These are phyloP conservation scores for Zymoseptoria crescenta DNA, from an alignment of 2,329 filamentous ascomycete species.

Conservation along the genomic window DNA sequence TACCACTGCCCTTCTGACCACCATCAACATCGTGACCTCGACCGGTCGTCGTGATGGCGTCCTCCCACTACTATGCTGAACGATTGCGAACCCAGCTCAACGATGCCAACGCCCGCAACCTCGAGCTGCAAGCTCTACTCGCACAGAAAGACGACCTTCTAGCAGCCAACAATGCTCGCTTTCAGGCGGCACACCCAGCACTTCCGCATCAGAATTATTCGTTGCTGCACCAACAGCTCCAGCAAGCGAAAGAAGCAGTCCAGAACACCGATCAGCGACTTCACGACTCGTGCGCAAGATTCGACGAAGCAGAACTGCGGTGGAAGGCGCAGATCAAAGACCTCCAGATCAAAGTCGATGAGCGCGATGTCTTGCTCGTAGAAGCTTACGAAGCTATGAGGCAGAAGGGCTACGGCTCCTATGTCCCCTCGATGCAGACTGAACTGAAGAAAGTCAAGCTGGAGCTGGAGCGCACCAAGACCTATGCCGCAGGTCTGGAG, in stretches of 20 bases:
- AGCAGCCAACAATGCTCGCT: slow-evolving; percentile 4
- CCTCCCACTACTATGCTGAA: slow-evolving; percentile 11
- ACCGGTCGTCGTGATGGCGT: slow-evolving; percentile 9
- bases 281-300: slow-evolving; percentile 4
- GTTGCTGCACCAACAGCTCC: slow-evolving; percentile 1
- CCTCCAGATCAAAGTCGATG: slow-evolving; percentile 1
- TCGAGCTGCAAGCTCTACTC: slow-evolving; percentile 14
- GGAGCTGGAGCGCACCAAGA: slow-evolving; percentile 9
- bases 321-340: slow-evolving; percentile 4
- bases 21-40: not conserved
- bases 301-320: slow-evolving; percentile 6
- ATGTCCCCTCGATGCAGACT: not conserved
- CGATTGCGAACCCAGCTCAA: slow-evolving; percentile 13
- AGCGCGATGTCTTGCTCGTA: slow-evolving; percentile 1
- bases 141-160: slow-evolving; percentile 17
- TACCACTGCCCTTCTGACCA: not conserved
- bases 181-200: slow-evolving; percentile 4
- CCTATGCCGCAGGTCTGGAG: slow-evolving; percentile 6
- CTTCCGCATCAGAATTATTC: not conserved
- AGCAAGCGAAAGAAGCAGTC: slow-evolving; percentile 6
- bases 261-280: slow-evolving; percentile 6
- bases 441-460: slow-evolving; percentile 7
- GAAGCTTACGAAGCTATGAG: not conserved
- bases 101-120: slow-evolving; percentile 9
- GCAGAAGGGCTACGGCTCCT: not conserved